Percentiles rank a stretch among this genome's conserved stretches.
These are phyloP conservation scores for Russula abietina DNA, from an alignment of 768 basidiomycete genomes.

Conservation along the genomic window DNA sequence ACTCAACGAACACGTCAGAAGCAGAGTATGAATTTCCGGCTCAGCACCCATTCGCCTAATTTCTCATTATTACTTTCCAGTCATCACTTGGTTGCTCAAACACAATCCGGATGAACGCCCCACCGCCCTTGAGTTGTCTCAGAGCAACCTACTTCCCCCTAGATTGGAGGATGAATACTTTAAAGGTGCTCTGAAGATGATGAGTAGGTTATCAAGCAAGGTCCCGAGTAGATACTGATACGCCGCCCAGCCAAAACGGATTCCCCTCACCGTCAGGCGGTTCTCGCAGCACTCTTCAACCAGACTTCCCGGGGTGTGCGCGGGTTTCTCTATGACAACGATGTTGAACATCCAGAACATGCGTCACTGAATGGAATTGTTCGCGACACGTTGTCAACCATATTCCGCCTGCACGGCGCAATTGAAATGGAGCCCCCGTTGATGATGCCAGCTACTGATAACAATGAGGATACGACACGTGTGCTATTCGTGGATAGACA, in stretches of 20 bases:
- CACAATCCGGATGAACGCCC: constrained; percentile 78
- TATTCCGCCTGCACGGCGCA: constrained; percentile 87
- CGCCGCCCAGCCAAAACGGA: constrained; percentile 58
- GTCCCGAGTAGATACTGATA: neutral
- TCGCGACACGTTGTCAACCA: constrained; percentile 63
- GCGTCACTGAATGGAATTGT: constrained; percentile 67
- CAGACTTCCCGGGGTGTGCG: constrained; percentile 60
- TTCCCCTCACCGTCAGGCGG: constrained; percentile 73
- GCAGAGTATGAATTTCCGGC: constrained; percentile 48
- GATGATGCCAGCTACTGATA: constrained; percentile 64
- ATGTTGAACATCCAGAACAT: constrained; percentile 63
- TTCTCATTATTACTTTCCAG: constrained; percentile 33
- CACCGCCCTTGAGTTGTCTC: constrained; percentile 74
- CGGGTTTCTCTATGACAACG: constrained; percentile 68
- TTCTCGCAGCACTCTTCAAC: constrained; percentile 73
- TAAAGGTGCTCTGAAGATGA: constrained; percentile 67
- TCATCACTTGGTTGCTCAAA: constrained; percentile 74
- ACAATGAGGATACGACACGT: constrained; percentile 56
- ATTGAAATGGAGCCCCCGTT: constrained; percentile 81
- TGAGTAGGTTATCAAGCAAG: constrained; percentile 44
- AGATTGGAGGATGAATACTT: constrained; percentile 82
- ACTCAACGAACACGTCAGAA: constrained; percentile 51
- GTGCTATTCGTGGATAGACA: constrained; percentile 75
- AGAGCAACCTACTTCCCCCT: constrained; percentile 69
- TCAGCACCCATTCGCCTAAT: neutral